Evolutionary conservation across 2,329 filamentous ascomycete species (phyloP).

Genomic region (Fusarium miscanthi): DNA sequence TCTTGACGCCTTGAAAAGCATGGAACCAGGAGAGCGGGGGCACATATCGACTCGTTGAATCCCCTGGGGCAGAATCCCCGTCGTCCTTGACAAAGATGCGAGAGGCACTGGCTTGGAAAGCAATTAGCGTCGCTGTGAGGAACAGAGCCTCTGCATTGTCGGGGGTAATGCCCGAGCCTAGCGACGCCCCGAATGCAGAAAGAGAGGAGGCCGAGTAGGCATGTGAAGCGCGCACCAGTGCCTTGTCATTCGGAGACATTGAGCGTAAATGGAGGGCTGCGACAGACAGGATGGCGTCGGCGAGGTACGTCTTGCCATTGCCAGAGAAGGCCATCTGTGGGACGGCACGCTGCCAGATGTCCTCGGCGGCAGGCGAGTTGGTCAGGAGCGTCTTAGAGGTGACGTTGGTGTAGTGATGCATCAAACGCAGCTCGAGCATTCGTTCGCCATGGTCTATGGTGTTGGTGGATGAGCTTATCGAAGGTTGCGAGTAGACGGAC

Average conservation of each 20-base stretch:
- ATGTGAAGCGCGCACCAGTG: slow-evolving; percentile 71
- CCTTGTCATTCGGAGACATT: slow-evolving; percentile 66
- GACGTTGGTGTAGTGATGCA: slow-evolving; percentile 72
- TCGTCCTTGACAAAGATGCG: slow-evolving; percentile 71
- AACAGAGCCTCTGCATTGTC: slow-evolving; percentile 72
- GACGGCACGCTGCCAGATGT: slow-evolving; percentile 70
- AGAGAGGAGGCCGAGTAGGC: slow-evolving; percentile 73
- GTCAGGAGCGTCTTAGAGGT: slow-evolving; percentile 70
- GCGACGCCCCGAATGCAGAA: slow-evolving; percentile 67
- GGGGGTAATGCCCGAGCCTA: slow-evolving; percentile 67
- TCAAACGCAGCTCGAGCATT: slow-evolving; percentile 69
- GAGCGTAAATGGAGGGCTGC: slow-evolving; percentile 72
- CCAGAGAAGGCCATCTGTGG: slow-evolving; percentile 70
- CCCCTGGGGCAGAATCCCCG: slow-evolving; percentile 50
- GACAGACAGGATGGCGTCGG: slow-evolving; percentile 72
- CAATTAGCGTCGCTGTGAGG: slow-evolving; percentile 70
- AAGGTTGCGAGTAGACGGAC: slow-evolving; percentile 50
- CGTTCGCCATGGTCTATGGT: slow-evolving; percentile 56
- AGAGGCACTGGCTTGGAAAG: slow-evolving; percentile 74
- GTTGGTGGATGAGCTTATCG: slow-evolving; percentile 42
- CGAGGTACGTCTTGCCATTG: slow-evolving; percentile 66
- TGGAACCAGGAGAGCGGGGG: slow-evolving; percentile 75
- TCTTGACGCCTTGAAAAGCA: slow-evolving; percentile 74
- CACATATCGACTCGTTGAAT: slow-evolving; percentile 60
- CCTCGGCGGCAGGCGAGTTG: slow-evolving; percentile 61